Base-by-base conservation (phyloP, 2,329 filamentous ascomycete species). In the Polychaeton citri region DNA sequence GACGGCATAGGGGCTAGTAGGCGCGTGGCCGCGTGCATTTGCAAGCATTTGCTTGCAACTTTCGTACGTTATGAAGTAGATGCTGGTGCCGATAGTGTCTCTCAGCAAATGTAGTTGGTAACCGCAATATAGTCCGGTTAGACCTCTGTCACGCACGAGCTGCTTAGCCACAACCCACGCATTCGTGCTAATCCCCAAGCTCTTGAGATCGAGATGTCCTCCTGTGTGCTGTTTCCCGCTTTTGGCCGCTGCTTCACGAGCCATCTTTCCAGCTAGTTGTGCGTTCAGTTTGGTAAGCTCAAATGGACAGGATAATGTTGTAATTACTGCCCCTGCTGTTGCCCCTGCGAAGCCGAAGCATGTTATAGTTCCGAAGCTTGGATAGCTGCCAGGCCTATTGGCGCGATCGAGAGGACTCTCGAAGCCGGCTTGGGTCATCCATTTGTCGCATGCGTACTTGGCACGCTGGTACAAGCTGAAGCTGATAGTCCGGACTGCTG, bases 1-100 rank as follows among this genome's bases (percentile, higher is more conserved):
- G 20, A 90, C 82, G 12, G 83, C 79, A 37, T 83, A 57, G n/a
- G 82, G 81, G 50, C 81, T 81, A 33, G 80, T 83, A n/a, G 81
- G 76, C 6, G 78, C 76, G 41, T 71, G 71, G 43, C 81, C 79
- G 33, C 80, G 74, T 44, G 81, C 75, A 12, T 82, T 84, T 15
- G 79, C 82, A 43, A 86, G 71, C 17, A 88, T 62, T 56, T 90
- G 83, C 54, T 92, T 92, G 48, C 76, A 75, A 55, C 81, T 86
- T 59, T 92, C 84, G 56, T 92, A 92, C 19, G 84, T 87, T 63
- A 82, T 83, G 53, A 92, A 92, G 58, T 92, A 92, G 39, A 88
- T 83, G 19, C 76, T 74, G 1, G 84, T 92, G 36, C 84, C 84
- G 41, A 90, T 66, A 1, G 82, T 87, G 59, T 92, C 84, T 41